Conservation (phyloP, 805 yeast genomes). For the Candida adriatica region DNA sequence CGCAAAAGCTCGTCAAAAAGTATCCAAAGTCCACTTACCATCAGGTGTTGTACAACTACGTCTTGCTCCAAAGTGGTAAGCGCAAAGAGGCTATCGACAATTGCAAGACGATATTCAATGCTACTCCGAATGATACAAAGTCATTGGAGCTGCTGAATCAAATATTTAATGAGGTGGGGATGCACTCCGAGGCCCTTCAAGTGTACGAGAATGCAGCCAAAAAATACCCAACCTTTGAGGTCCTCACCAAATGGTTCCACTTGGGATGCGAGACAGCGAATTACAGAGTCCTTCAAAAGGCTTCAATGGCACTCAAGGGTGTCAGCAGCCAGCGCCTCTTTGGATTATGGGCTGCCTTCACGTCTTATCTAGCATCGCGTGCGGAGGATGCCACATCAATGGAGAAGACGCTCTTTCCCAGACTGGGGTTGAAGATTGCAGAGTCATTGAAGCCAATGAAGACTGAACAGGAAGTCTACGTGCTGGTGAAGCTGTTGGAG, state of each 20-base stretch:
- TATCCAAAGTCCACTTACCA: slow-evolving; percentile 53
- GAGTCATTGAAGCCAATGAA: slow-evolving; percentile 44
- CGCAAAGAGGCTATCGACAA: slow-evolving; percentile 24
- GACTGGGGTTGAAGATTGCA: slow-evolving; percentile 53
- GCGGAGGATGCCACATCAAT: slow-evolving; percentile 30
- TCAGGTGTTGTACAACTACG: slow-evolving; percentile 28
- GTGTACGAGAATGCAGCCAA: slow-evolving; percentile 53
- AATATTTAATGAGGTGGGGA: slow-evolving; percentile 35
- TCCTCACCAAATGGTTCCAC: slow-evolving; percentile 52
- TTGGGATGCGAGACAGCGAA: slow-evolving; percentile 42
- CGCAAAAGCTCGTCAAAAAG: slow-evolving; percentile 42
- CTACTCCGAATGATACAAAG: slow-evolving; percentile 47
- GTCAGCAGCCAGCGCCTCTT: slow-evolving; percentile 30
- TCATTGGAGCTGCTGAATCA: slow-evolving; percentile 42
- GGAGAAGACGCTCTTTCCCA: slow-evolving; percentile 47
- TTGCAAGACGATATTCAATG: slow-evolving; percentile 18
- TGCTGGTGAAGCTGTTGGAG: slow-evolving; percentile 45
- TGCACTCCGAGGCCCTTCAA: slow-evolving; percentile 34
- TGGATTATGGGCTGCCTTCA: slow-evolving; percentile 50
- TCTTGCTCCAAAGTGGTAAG: slow-evolving; percentile 25
- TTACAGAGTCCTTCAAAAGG: slow-evolving; percentile 45
- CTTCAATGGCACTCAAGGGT: slow-evolving; percentile 38
- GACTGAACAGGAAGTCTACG: slow-evolving; percentile 59
- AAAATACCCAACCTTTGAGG: slow-evolving; percentile 44
- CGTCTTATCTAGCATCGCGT: slow-evolving; percentile 37